phyloP scores from a whole-genome alignment of 164 flowering plant species.

The Stephania cephalantha region DNA sequence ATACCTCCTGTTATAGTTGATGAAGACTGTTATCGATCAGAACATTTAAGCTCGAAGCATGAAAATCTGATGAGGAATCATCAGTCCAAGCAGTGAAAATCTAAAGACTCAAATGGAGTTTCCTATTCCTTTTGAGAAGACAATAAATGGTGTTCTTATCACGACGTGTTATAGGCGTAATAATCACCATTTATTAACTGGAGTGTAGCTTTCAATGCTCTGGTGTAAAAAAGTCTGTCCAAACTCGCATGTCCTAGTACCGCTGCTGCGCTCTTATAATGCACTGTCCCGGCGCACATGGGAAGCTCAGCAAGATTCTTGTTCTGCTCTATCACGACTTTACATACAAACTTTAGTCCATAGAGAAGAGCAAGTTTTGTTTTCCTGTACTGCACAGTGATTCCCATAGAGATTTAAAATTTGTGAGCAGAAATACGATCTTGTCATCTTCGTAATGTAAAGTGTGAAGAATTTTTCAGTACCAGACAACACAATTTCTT shows the following conservation, averaged over 20 bases:
- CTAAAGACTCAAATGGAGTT: too few species aligned
- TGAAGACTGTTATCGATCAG: constrained; percentile 57
- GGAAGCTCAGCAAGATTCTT: not conserved
- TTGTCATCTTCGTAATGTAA: not conserved
- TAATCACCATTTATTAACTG: not conserved
- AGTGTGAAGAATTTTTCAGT: not conserved
- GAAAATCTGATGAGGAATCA: too few species aligned
- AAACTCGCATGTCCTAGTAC: too few species aligned
- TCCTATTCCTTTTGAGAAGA: too few species aligned
- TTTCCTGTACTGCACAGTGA: too few species aligned
- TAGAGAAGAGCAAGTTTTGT: too few species aligned
- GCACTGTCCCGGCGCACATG: not conserved
- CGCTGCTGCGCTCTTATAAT: not conserved
- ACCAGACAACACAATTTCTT: not conserved
- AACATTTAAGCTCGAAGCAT: constrained; percentile 10
- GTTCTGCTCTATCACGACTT: not conserved
- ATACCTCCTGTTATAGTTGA: constrained; percentile 71
- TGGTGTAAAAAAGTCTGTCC: not conserved
- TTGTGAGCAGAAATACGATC: not conserved
- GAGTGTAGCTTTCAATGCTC: not conserved
- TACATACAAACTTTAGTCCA: too few species aligned
- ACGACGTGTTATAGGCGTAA: too few species aligned
- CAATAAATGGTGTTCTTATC: too few species aligned
- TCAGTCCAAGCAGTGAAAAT: too few species aligned
- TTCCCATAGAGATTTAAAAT: too few species aligned